Percentiles rank a stretch among this genome's conserved stretches.
Evolutionary conservation across 331 rosid species (phyloP).

Genomic region (Ulmus americana): DNA sequence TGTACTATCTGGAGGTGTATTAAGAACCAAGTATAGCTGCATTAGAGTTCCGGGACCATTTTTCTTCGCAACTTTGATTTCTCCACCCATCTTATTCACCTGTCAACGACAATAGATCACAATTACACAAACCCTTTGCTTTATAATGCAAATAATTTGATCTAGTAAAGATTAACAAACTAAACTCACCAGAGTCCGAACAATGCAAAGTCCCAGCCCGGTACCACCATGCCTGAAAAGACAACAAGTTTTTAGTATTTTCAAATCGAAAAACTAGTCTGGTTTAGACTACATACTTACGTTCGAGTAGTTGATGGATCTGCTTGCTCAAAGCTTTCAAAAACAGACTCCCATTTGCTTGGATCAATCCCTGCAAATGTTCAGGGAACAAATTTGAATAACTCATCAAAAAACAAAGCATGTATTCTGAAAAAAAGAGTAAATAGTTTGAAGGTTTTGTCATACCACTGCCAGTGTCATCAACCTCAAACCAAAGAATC

Average conservation of each 20-base stretch:
- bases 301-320: constrained; percentile 96
- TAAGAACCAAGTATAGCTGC: constrained; percentile 68
- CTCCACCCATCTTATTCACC: constrained; percentile 99
- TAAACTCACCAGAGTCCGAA: constrained; percentile 79
- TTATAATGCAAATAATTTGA: constrained; percentile 9
- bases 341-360: constrained; percentile 93
- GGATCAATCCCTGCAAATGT: constrained; percentile 69
- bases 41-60: constrained; percentile 83
- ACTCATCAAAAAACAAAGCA: not conserved
- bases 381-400: not conserved
- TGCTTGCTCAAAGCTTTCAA: constrained; percentile 99
- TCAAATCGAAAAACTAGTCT: not conserved
- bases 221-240: constrained; percentile 95
- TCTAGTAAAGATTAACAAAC: not conserved
- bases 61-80: constrained; percentile 76
- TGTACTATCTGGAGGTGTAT: constrained; percentile 51
- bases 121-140: not conserved
- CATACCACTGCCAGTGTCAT: constrained; percentile 94
- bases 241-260: constrained; percentile 1
- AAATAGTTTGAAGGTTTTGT: constrained; percentile 19
- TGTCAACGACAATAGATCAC: constrained; percentile 23
- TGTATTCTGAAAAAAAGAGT: too few species aligned
- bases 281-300: constrained; percentile 41
- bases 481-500: constrained; percentile 91
- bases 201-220: constrained; percentile 98